Evolutionary conservation across 441 rosid genomes (phyloP).

Genomic region (Raphanus hybrid): DNA sequence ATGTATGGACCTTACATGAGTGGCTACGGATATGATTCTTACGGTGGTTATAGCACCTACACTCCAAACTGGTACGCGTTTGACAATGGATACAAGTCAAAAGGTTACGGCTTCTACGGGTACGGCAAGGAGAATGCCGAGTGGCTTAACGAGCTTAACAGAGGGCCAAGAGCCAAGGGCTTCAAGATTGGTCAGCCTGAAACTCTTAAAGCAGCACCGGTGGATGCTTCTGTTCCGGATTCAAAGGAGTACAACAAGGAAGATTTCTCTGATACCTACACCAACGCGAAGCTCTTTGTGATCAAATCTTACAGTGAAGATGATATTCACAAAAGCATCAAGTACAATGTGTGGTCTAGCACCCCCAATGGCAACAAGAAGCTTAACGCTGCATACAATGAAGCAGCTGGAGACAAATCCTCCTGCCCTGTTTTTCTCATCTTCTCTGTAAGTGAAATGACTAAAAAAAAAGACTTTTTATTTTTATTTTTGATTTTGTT

Average conservation of each 20-base stretch:
- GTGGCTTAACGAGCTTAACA: slow-evolving; percentile 67
- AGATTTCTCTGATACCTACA: slow-evolving; percentile 56
- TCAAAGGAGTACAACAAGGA: slow-evolving; percentile 50
- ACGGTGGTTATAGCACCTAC: slow-evolving; percentile 54
- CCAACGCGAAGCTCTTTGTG: slow-evolving; percentile 63
- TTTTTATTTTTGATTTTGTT: not conserved
- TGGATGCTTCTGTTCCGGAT: slow-evolving; percentile 37
- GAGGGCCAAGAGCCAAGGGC: slow-evolving; percentile 69
- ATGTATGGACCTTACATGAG: slow-evolving; percentile 53
- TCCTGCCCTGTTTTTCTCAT: slow-evolving; percentile 80
- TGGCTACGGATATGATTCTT: slow-evolving; percentile 53
- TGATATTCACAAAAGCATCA: slow-evolving; percentile 76
- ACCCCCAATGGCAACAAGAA: slow-evolving; percentile 81
- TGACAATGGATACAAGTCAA: slow-evolving; percentile 47
- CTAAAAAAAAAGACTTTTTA: not conserved
- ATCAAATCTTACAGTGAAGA: slow-evolving; percentile 81
- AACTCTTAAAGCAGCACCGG: slow-evolving; percentile 4
- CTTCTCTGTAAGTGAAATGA: slow-evolving; percentile 70
- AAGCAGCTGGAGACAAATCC: slow-evolving; percentile 66
- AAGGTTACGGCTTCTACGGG: slow-evolving; percentile 47
- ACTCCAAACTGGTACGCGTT: slow-evolving; percentile 55
- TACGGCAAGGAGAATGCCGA: slow-evolving; percentile 61
- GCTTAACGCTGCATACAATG: slow-evolving; percentile 78
- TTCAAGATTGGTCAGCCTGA: slow-evolving; percentile 46
- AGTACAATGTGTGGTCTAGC: slow-evolving; percentile 78